Evolutionary conservation across 2,329 filamentous ascomycete species (phyloP), one percentile per base, ranked within the genome.

Genomic region (Anisogramma anomala): DNA sequence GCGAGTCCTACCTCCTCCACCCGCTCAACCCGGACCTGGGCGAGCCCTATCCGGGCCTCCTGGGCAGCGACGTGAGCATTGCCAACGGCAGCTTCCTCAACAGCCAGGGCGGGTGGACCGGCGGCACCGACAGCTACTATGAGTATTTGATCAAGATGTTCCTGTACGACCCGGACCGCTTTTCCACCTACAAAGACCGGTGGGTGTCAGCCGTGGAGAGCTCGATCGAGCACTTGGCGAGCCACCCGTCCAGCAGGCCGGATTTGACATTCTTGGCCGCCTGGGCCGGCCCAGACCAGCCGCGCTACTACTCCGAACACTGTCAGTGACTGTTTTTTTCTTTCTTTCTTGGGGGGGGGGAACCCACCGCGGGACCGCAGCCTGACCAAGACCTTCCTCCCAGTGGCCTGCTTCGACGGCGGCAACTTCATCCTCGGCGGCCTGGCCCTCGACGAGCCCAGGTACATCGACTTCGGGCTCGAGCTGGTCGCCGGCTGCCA

Each of bases 101-200:
- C 54, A 71, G 71, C 18, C 53, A 50, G 2, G 85, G 87, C 38
- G 82, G 83, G 33, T 94, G 85, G 85, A 72, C 74, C 28, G 84
- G 81, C 37, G 81, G 82, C 6, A 73, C 72, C 22, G 85, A 93
- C 58, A 84, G 78, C 32, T 93, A 81, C 62, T 94, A 93, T 62
- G 85, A 93, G 61, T 93, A 93, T 53, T 72, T 94, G 23, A 80
- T 94, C 59, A 94, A 94, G 66, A 89, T 91, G 83, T 93, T 79
- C 53, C 60, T 89, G 41, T 93, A 93, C 57, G 81, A 89, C 54
- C 68, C 75, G 0, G 51, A 58, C 5, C 69, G 75, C 3, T 93
- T 83, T 52, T 60, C 53, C 2, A 47, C 59, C 3, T 86, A 89
- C 62, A 77, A 70, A 52, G 79, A 88, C 48, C 75, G 77, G 35